Percentiles rank a stretch among this genome's conserved stretches.
These are phyloP conservation scores for Amaranthus hypochondriacus DNA, from an alignment of 148 eudicot species.

Conservation along the genomic window DNA sequence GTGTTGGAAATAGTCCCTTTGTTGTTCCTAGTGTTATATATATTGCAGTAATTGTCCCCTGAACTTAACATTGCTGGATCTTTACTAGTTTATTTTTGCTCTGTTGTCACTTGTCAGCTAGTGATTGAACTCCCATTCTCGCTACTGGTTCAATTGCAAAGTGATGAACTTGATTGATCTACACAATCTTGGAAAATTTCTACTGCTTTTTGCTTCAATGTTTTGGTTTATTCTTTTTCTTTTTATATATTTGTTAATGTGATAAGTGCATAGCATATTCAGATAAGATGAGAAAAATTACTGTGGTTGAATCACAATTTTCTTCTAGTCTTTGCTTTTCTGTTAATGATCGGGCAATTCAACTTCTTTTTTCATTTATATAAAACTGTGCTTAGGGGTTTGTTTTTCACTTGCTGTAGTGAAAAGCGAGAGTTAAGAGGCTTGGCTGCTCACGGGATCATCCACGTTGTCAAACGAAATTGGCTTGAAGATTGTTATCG, in stretches of 20 bases:
- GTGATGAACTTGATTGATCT: background rate
- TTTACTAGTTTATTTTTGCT: background rate
- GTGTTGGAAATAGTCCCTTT: background rate
- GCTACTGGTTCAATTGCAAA: background rate
- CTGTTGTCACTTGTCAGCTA: background rate
- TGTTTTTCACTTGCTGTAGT: constrained; percentile 27
- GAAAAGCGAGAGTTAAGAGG: constrained; percentile 78
- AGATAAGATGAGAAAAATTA: background rate
- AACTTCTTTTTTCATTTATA: background rate
- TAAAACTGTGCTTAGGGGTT: background rate
- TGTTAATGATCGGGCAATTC: background rate
- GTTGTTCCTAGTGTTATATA: background rate
- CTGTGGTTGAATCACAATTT: background rate
- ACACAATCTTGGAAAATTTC: background rate
- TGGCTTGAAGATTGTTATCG: constrained; percentile 93
- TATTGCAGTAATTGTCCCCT: background rate
- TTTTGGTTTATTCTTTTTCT: background rate
- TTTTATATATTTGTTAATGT: background rate
- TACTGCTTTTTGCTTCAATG: background rate
- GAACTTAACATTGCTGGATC: background rate
- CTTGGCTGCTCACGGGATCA: constrained; percentile 84
- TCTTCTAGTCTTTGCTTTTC: background rate
- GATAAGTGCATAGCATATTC: background rate
- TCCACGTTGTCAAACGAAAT: constrained; percentile 48
- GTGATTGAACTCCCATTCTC: background rate